Base-by-base conservation (phyloP, 768 basidiomycete genomes). In the Boletus bicolor region DNA sequence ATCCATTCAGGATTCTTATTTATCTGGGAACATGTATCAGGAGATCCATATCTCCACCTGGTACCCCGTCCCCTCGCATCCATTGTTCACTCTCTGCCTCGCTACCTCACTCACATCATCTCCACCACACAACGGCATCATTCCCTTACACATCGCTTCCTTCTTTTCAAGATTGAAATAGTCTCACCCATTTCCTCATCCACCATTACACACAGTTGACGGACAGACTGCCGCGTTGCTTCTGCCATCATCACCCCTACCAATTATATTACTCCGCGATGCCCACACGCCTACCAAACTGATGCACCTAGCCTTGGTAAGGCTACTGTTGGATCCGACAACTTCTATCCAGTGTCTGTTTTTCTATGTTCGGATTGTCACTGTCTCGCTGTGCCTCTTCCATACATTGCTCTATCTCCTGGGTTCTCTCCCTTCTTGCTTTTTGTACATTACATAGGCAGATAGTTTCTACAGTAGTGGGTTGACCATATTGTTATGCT, bases 401-500 rank as follows among this genome's bases (percentile, higher is more conserved):
- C 51, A 54, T 48, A 53, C 55, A 44, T 44, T 65, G 70, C 65
- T 67, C 47, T 39, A 67, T 70, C 60, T 68, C 54, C 44, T 44
- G 41, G 48, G 61, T 50, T 49, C 49, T 47, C 43, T 55, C 59
- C 38, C 66, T 44, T 68, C 55, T 65, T 58, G 63, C 54, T 67
- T 61, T 71, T 60, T 68, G 69, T 71, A 72, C 67, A 73, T 73
- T 75, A 74, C 72, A 75, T 73, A 68, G 65, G 73, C 75, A 76
- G 71, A 72, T 74, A 69, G 65, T 76, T 73, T 76, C 73, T 81
- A 77, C 75, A 70, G 68, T 76, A 77, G 75, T 80, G 76, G 78
- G 76, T 76, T 76, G 78, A 74, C 74, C 77, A 72, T 83, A 82
- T 80, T 75, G 75, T 82, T 83, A 82, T 83, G 75, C 64, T 75